phyloP scores from a whole-genome alignment of 208 protist species.

The Blechomonas ayalai region DNA sequence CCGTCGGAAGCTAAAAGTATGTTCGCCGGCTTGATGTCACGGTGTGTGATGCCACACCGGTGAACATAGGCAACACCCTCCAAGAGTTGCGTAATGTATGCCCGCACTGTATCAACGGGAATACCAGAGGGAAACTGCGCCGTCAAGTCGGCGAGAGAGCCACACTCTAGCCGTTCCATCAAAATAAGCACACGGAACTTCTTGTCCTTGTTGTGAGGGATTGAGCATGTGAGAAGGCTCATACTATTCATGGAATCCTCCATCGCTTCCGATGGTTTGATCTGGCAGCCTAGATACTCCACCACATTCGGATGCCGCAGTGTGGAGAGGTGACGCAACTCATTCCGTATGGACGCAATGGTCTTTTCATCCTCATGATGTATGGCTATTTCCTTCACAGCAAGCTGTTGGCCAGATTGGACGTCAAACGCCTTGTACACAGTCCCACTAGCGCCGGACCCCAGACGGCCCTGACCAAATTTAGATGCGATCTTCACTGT shows the following conservation, averaged over 20 bases:
- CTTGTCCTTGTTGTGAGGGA: too few species aligned
- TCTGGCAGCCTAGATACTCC: constrained; percentile 22
- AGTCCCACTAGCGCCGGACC: constrained; percentile 14
- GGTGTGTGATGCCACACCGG: constrained; percentile 36
- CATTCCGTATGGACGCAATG: constrained; percentile 16
- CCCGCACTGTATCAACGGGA: constrained; percentile 15
- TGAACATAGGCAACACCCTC: constrained; percentile 33
- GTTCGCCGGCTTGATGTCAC: constrained; percentile 82
- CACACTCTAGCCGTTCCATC: constrained; percentile 31
- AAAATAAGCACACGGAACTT: constrained; percentile 15
- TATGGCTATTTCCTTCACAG: constrained; percentile 23
- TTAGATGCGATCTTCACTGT: too few species aligned
- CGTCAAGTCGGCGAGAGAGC: constrained; percentile 12
- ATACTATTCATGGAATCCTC: too few species aligned
- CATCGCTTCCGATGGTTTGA: constrained; percentile 5
- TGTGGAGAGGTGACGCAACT: constrained; percentile 19
- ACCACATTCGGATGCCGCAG: constrained; percentile 25
- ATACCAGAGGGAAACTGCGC: constrained; percentile 13
- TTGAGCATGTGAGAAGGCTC: too few species aligned
- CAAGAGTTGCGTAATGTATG: constrained; percentile 20
- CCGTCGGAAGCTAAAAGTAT: constrained; percentile 47
- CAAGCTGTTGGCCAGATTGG: constrained; percentile 20
- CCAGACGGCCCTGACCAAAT: constrained; percentile 7
- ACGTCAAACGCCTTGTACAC: constrained; percentile 24
- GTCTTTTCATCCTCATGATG: constrained; percentile 12